phyloP scores from a whole-genome alignment of 768 basidiomycete species.

The Suillus ampliporus region DNA sequence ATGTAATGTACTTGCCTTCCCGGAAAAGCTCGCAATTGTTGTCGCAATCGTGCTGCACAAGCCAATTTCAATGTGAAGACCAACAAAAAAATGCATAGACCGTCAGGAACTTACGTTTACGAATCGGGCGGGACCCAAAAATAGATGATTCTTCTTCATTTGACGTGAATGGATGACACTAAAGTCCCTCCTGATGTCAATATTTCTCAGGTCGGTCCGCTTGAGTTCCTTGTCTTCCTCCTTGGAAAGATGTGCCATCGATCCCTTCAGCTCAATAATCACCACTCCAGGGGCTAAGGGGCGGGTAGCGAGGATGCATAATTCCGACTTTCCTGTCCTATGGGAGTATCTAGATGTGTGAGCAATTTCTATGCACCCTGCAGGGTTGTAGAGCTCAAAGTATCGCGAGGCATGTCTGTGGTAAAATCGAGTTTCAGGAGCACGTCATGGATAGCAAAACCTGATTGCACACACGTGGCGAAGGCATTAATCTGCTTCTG shows the following conservation, averaged over 20 bases:
- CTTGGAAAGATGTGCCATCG: conserved; percentile 86
- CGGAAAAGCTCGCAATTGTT: conserved; percentile 90
- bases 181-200: conserved; percentile 83
- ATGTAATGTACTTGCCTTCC: conserved; percentile 89
- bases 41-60: conserved; percentile 80
- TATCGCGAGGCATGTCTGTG: conserved; percentile 86
- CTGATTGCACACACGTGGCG: conserved; percentile 73
- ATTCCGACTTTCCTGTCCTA: conserved; percentile 85
- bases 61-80: conserved; percentile 28
- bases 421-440: conserved; percentile 29
- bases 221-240: conserved; percentile 89
- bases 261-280: conserved; percentile 87
- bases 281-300: conserved; percentile 69
- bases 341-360: conserved; percentile 89
- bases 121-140: conserved; percentile 90
- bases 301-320: conserved; percentile 86
- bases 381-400: conserved; percentile 84
- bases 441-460: conserved; percentile 31
- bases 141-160: conserved; percentile 91
- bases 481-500: conserved; percentile 92
- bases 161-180: conserved; percentile 91
- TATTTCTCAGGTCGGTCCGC: conserved; percentile 71
- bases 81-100: background rate
- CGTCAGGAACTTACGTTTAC: conserved; percentile 71
- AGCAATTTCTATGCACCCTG: conserved; percentile 85